A percentile compares a stretch with the other conserved stretches of the same genome.
These are phyloP conservation scores for Lodderomyces orthopsilosis DNA, from an alignment of 1,139 yeast genomes.

Conservation along the genomic window DNA sequence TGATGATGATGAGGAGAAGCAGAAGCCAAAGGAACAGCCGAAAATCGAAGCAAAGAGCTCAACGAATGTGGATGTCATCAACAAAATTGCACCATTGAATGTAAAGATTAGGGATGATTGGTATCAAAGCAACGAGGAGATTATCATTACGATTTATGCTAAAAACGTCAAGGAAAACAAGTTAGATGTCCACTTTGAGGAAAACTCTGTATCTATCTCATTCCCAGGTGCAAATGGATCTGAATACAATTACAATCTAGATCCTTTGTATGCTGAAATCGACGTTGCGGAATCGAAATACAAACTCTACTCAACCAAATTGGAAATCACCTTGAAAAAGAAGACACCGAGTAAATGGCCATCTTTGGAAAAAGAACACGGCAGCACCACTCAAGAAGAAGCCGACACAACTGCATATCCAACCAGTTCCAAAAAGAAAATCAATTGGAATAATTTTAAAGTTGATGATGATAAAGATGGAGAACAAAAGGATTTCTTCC, in stretches of 20 bases:
- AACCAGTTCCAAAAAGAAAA: constrained; percentile 54
- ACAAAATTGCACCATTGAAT: constrained; percentile 40
- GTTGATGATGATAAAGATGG: constrained; percentile 48
- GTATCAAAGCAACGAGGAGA: constrained; percentile 61
- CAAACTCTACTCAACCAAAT: constrained; percentile 65
- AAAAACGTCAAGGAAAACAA: constrained; percentile 54
- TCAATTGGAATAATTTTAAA: constrained; percentile 73
- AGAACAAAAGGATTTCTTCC: constrained; percentile 70
- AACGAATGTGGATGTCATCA: constrained; percentile 33
- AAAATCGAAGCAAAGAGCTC: constrained; percentile 14
- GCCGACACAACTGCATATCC: constrained; percentile 43
- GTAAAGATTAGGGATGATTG: constrained; percentile 66
- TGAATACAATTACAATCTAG: constrained; percentile 48
- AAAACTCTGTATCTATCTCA: constrained; percentile 33
- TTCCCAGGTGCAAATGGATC: constrained; percentile 48
- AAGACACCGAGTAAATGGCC: constrained; percentile 41
- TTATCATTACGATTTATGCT: constrained; percentile 72
- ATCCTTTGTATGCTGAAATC: constrained; percentile 52
- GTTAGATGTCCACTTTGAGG: constrained; percentile 34
- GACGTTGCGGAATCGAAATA: constrained; percentile 43
- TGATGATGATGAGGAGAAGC: constrained; percentile 1
- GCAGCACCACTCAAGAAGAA: constrained; percentile 12
- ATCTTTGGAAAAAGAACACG: constrained; percentile 30
- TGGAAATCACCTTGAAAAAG: constrained; percentile 60
- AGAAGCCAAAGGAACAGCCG: background rate